Evolutionary conservation across 495 filamentous ascomycete genomes (phyloP).

Genomic region (Aspergillus kassunensis): DNA sequence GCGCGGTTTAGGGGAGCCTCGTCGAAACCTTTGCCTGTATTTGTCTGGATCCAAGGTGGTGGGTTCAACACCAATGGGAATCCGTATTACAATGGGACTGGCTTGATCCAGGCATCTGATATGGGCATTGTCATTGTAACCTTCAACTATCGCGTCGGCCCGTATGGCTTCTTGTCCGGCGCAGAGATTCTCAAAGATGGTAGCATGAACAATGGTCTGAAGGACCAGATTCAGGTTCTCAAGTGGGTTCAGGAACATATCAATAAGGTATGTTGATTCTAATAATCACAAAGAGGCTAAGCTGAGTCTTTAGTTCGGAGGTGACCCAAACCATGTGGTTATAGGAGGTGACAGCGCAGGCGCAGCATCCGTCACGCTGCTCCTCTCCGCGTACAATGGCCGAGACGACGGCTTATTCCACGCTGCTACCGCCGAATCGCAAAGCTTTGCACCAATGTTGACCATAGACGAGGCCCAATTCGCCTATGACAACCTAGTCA

Average conservation of each 20-base stretch:
- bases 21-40: conserved; percentile 56
- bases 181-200: conserved; percentile 49
- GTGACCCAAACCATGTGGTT: conserved; percentile 66
- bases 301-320: conserved; percentile 54
- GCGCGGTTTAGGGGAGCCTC: conserved; percentile 32
- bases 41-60: conserved; percentile 73
- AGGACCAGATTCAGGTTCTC: conserved; percentile 64
- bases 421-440: conserved; percentile 60
- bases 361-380: conserved; percentile 60
- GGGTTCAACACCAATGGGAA: conserved; percentile 63
- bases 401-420: conserved; percentile 55
- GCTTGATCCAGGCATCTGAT: conserved; percentile 55
- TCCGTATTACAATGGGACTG: conserved; percentile 61
- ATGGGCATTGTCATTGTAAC: conserved; percentile 64
- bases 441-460: conserved; percentile 59
- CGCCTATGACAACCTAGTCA: conserved; percentile 59
- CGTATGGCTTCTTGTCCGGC: conserved; percentile 69
- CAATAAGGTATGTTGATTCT: conserved; percentile 48
- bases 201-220: conserved; percentile 66
- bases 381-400: conserved; percentile 61
- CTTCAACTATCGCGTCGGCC: conserved; percentile 76
- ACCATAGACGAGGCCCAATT: conserved; percentile 60
- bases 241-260: conserved; percentile 69
- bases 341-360: conserved; percentile 73
- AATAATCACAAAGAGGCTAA: neutral